phyloP scores from a whole-genome alignment of 768 basidiomycete species.

The Plicaturopsis crispa region DNA sequence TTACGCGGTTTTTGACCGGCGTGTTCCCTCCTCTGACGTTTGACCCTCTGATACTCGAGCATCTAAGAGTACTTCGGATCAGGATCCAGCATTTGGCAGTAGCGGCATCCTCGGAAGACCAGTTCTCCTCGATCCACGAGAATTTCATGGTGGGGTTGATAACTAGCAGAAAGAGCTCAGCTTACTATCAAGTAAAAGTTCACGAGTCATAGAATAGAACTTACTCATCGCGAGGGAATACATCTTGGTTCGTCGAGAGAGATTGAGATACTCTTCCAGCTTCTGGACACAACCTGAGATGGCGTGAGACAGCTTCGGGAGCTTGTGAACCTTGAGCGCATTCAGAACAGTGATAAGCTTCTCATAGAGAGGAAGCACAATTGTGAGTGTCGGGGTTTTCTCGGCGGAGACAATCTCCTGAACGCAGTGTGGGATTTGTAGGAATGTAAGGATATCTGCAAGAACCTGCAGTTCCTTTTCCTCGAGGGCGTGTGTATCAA shows the following conservation, averaged over 20 bases:
- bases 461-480: conserved; percentile 13
- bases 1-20: too few species aligned
- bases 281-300: conserved; percentile 7
- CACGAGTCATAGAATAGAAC: conserved; percentile 2
- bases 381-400: conserved; percentile 16
- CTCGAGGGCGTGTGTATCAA: conserved; percentile 7
- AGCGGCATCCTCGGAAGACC: conserved; percentile 1
- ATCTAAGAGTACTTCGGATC: neutral
- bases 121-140: neutral
- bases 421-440: conserved; percentile 14
- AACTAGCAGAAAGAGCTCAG: conserved; percentile 4
- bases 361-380: conserved; percentile 12
- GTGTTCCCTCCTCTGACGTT: neutral
- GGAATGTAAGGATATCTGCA: conserved; percentile 13
- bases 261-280: conserved; percentile 6
- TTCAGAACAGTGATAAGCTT: conserved; percentile 4
- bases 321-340: neutral
- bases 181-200: conserved; percentile 1
- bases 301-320: conserved; percentile 7
- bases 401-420: conserved; percentile 20
- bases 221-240: conserved; percentile 10
- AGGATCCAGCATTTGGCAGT: neutral
- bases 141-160: conserved; percentile 9
- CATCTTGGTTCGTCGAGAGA: conserved; percentile 6
- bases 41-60: neutral